These are phyloP conservation scores for Schrenkiella parvula DNA, from an alignment of 345 rosid genomes.

Conservation along the genomic window DNA sequence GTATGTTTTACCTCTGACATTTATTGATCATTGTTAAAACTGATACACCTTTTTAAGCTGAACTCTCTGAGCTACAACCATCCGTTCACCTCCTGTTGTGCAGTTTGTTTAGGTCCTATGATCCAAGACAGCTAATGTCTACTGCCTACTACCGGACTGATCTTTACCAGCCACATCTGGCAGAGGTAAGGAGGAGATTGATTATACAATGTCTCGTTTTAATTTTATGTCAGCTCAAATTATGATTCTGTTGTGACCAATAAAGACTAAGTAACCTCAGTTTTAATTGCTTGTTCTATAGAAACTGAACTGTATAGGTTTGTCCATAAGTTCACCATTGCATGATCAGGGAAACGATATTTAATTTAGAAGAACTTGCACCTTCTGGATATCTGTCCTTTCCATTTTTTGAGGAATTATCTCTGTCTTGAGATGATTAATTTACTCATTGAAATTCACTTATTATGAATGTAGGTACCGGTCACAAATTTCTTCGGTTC, in stretches of 20 bases:
- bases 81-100: conserved; percentile 27
- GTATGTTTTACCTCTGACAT: background rate
- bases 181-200: conserved; percentile 43
- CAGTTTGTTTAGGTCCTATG: conserved; percentile 83
- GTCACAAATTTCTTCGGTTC: conserved; percentile 97
- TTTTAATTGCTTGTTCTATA: background rate
- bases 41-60: background rate
- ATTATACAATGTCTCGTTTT: background rate
- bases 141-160: conserved; percentile 84
- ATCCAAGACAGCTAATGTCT: conserved; percentile 74
- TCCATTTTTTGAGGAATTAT: background rate
- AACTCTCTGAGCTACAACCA: conserved; percentile 11
- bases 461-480: conserved; percentile 54
- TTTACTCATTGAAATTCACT: background rate
- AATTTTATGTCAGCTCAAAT: background rate
- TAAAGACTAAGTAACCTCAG: background rate
- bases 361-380: background rate
- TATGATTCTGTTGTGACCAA: background rate
- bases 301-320: background rate
- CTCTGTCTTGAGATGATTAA: background rate
- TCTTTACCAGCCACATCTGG: conserved; percentile 55
- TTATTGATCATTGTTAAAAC: background rate
- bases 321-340: background rate
- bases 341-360: background rate
- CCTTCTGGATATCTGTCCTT: background rate